Base-by-base conservation (phyloP, 2,329 filamentous ascomycete species). In the Pseudocercospora eumusae region DNA sequence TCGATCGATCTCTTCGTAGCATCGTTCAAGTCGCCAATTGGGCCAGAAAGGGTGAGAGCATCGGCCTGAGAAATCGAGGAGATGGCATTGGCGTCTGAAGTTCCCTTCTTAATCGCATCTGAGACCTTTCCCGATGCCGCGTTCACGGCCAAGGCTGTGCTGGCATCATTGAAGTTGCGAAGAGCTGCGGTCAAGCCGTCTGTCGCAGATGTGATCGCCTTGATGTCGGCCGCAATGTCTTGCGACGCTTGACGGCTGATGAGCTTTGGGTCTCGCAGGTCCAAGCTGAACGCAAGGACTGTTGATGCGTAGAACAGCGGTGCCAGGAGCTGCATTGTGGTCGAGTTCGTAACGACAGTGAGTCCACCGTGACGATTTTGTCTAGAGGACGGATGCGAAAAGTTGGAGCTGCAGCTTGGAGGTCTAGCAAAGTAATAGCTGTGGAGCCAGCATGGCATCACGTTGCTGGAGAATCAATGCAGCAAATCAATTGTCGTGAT, bases 321-420 rank as follows among this genome's bases (percentile, higher is more conserved):
- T 31, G 61, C 57, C 45, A 60, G 27, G 53, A 63, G 59, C 61
- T 63, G 60, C 61, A 63, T 63, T 11, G 36, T 63, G 52, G 21
- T 54, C 52, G 52, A 54, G n/a, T 20, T 23, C 21, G 52, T 40
- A 33, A 23, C 52, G 52, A 54, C 52, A 40, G 52, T 36, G 23
- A 20, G n/a, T 20, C 28, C 18, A 54, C 8, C 28, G 52, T 40
- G 52, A 23, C 40, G 25, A 18, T 25, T 18, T 33, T 54, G 52
- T 21, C 52, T 40, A 28, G 31, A 54, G 52, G 52, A 54, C 13
- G 52, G 23, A 36, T 18, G 52, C 15, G 23, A 54, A 20, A 36
- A 27, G n/a, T 18, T 15, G 52, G n/a, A 23, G 33, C 31, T 33
- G 52, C 28, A 54, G 52, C 27, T 23, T 40, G 31, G 27, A 54